Evolutionary conservation across 1,139 yeast genomes (phyloP), one percentile per base, ranked within the genome.

Genomic region (Zygoascus meyerae): DNA sequence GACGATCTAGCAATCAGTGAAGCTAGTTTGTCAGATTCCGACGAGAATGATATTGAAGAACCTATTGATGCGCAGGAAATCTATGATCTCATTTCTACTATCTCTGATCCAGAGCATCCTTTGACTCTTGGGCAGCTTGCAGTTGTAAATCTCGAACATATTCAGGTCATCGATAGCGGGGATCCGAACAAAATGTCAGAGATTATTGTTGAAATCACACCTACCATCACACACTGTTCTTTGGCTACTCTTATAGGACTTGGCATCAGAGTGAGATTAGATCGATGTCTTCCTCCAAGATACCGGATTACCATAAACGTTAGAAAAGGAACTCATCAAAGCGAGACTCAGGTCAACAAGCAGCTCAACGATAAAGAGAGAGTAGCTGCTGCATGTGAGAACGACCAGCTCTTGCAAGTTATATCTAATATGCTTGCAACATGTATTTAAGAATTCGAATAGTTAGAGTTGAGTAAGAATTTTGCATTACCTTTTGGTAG

Each of bases 91-190:
- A 86, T 92, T 4, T 79, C 97, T 2, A 76, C 86, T 26, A 92
- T 94, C 18, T 86, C 95, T 0, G 99, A 94, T 63, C 99, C 99
- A 2, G 99, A 94, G 61, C 99, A 94, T 64, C 99, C 99, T 0
- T 71, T 94, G 37, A 85, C 97, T 0, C 72, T 94, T 49, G 98
- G 97, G 0, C 98, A 94, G 65, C 73, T 94, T 14, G 94, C 97
- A 0, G 97, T 94, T 38, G 96, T 94, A 2, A 89, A 89, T 59
- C 71, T 94, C 44, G 74, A 75, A 2, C 96, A 94, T 62, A 92
- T 94, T 48, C 64, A 69, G 34, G 87, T 94, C 7, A 71, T 70
- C 1, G 82, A 84, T 55, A 73, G 78, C 6, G 75, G 76, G 1
- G 61, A 68, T 48, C 69, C 72, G 30, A 60, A 67, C 11, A 78